phyloP scores from a whole-genome alignment of 768 basidiomycete species.

The Macrolepiota albuminosa region DNA sequence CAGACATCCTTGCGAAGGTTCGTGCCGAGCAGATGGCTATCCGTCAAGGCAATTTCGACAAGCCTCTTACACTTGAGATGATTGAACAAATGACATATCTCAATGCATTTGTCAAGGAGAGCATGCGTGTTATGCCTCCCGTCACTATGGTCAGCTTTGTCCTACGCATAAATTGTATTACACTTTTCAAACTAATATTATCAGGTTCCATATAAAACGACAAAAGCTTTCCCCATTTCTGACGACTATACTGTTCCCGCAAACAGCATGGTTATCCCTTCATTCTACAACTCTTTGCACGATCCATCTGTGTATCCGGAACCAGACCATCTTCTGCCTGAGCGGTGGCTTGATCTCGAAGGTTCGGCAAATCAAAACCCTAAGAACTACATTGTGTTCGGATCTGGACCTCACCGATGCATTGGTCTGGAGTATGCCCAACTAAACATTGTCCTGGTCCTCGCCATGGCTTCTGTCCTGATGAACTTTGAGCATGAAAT shows the following conservation, averaged over 20 bases:
- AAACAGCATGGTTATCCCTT: constrained; percentile 92
- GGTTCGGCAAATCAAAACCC: constrained; percentile 78
- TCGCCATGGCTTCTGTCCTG: constrained; percentile 76
- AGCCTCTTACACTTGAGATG: constrained; percentile 80
- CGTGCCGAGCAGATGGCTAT: constrained; percentile 86
- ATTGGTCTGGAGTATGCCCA: constrained; percentile 91
- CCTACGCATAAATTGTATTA: background rate
- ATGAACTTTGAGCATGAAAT: constrained; percentile 85
- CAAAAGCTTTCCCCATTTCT: constrained; percentile 87
- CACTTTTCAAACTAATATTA: background rate
- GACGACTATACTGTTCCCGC: constrained; percentile 89
- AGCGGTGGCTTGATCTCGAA: constrained; percentile 89
- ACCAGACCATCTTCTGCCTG: constrained; percentile 78
- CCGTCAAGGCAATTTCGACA: constrained; percentile 71
- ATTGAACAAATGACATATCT: constrained; percentile 92
- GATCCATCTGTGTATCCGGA: constrained; percentile 85
- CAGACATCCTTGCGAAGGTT: constrained; percentile 83
- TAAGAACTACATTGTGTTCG: constrained; percentile 95
- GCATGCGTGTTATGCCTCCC: constrained; percentile 85
- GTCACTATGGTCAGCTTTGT: constrained; percentile 79
- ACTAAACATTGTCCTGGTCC: constrained; percentile 83
- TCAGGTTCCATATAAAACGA: constrained; percentile 90
- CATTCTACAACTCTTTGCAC: constrained; percentile 89
- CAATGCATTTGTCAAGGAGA: constrained; percentile 90
- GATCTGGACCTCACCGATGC: constrained; percentile 88